Percentiles rank a stretch among this genome's conserved stretches.
Conservation (phyloP, 2,329 filamentous ascomycete genomes). For the Rugonectria rugulosa region DNA sequence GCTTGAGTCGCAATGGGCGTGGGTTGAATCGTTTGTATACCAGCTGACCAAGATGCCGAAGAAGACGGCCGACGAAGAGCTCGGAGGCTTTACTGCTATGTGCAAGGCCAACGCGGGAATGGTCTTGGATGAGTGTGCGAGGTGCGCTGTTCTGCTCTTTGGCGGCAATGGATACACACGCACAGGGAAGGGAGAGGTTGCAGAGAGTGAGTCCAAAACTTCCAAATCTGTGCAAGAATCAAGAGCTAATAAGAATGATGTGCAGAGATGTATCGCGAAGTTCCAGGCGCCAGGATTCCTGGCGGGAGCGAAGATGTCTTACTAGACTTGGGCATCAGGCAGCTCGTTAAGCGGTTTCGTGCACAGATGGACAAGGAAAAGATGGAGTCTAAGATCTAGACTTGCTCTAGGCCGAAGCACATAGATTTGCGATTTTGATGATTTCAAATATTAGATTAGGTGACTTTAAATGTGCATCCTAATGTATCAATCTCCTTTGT, state of each 20-base stretch:
- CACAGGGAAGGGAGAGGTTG: slow-evolving; percentile 73
- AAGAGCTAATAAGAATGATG: background rate
- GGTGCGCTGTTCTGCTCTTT: slow-evolving; percentile 74
- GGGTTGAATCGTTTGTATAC: slow-evolving; percentile 76
- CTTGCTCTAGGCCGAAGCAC: too few species aligned
- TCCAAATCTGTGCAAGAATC: slow-evolving; percentile 5
- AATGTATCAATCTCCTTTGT: too few species aligned
- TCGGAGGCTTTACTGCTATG: slow-evolving; percentile 76
- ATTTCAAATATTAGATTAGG: too few species aligned
- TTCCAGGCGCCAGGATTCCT: slow-evolving; percentile 34
- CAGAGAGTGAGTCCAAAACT: slow-evolving; percentile 64
- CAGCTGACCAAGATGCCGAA: slow-evolving; percentile 71
- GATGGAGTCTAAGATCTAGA: too few species aligned
- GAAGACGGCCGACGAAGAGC: slow-evolving; percentile 65
- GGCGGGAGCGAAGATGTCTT: slow-evolving; percentile 38
- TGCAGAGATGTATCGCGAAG: slow-evolving; percentile 41
- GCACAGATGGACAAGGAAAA: too few species aligned
- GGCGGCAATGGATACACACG: slow-evolving; percentile 77
- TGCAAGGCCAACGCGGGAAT: slow-evolving; percentile 77
- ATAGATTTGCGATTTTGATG: too few species aligned
- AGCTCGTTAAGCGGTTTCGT: slow-evolving; percentile 32
- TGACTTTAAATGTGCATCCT: too few species aligned
- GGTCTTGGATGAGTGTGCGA: slow-evolving; percentile 75
- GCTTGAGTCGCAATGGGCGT: slow-evolving; percentile 74
- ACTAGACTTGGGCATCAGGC: slow-evolving; percentile 32